Evolutionary conservation across 1,284 basidiomycete genomes (phyloP).

Genomic region (Marasmius tenuissimus): DNA sequence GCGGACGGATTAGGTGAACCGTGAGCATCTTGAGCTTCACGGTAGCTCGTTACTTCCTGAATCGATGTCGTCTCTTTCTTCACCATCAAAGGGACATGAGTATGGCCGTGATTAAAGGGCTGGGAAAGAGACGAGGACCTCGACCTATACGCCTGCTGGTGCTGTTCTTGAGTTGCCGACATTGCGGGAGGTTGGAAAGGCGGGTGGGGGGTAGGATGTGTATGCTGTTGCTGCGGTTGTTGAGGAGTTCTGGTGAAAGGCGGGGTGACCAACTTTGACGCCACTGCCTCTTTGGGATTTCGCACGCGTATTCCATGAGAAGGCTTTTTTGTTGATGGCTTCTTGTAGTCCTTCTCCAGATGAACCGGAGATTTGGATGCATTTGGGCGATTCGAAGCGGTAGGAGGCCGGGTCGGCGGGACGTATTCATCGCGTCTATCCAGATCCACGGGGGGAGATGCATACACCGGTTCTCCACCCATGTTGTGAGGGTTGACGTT

Average conservation of each 20-base stretch:
- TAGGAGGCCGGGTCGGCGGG: background rate
- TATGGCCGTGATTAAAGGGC: background rate
- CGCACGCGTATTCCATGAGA: background rate
- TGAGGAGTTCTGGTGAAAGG: background rate
- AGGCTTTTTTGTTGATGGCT: background rate
- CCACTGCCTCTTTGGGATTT: background rate
- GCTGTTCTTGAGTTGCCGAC: slow-evolving; percentile 3
- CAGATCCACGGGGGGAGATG: background rate
- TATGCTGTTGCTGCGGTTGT: background rate
- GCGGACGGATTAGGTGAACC: background rate
- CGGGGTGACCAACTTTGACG: background rate
- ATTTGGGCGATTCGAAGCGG: background rate
- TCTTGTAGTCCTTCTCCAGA: background rate
- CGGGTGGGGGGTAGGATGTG: background rate
- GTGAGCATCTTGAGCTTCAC: background rate
- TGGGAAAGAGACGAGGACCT: background rate
- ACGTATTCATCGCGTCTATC: background rate
- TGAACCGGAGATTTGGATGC: background rate
- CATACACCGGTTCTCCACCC: background rate
- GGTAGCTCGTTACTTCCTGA: background rate
- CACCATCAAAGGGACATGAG: background rate
- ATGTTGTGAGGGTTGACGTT: background rate
- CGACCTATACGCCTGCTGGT: slow-evolving; percentile 5
- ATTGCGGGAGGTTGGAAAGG: slow-evolving; percentile 4
- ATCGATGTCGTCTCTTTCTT: background rate